Percentiles rank a stretch among this genome's conserved stretches.
Evolutionary conservation across 83 land plant species (phyloP).

Genomic region (Larix sibirica): DNA sequence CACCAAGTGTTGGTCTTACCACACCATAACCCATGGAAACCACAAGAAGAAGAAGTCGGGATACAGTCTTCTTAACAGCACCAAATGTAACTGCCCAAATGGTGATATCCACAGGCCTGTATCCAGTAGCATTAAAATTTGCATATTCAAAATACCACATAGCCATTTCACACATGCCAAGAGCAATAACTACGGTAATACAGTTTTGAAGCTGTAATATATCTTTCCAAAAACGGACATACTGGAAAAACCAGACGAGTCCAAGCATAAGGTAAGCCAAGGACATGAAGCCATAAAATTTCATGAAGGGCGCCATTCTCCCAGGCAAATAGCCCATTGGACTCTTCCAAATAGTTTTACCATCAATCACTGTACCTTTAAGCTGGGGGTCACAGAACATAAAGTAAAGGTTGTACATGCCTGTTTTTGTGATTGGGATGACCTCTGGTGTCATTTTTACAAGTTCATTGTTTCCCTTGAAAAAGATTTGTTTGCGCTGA

Average conservation of each 20-base stretch:
- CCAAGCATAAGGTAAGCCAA: conserved; percentile 59
- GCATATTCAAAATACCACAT: conserved; percentile 77
- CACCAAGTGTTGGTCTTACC: conserved; percentile 83
- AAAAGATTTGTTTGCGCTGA: conserved; percentile 29
- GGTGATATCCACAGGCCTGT: conserved; percentile 69
- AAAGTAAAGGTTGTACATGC: conserved; percentile 81
- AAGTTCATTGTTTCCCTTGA: conserved; percentile 32
- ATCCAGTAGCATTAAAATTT: conserved; percentile 63
- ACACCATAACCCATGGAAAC: conserved; percentile 91
- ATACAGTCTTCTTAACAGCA: conserved; percentile 70
- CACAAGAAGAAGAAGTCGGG: conserved; percentile 65
- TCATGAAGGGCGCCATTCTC: conserved; percentile 77
- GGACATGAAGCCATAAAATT: conserved; percentile 65
- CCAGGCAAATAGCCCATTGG: conserved; percentile 85
- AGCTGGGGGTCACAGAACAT: conserved; percentile 78
- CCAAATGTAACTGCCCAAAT: conserved; percentile 84
- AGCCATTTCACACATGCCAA: conserved; percentile 78
- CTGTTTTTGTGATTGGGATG: conserved; percentile 70
- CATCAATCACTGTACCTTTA: conserved; percentile 58
- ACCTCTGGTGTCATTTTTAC: conserved; percentile 32
- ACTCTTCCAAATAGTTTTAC: conserved; percentile 78
- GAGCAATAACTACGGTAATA: conserved; percentile 67
- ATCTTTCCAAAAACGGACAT: conserved; percentile 70
- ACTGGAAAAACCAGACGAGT: conserved; percentile 62
- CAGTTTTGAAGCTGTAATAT: conserved; percentile 75